Conservation (phyloP, 164 flowering plant genomes). For the Umbilicus rupestris region DNA sequence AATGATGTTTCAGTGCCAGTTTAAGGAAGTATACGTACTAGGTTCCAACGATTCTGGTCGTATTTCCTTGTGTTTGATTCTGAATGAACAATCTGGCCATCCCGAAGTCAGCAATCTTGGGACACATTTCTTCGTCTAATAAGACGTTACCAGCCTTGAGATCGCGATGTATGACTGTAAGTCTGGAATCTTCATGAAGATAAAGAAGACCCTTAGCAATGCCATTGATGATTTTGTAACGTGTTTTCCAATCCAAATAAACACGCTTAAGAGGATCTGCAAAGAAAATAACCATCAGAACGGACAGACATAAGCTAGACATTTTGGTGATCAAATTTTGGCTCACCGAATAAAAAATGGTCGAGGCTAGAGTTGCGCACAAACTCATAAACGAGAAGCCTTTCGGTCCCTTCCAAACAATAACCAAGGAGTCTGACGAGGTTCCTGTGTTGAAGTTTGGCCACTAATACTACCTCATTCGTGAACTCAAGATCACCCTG, state of each 20-base stretch:
- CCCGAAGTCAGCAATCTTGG: slow-evolving; percentile 4
- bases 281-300: not conserved
- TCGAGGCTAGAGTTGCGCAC: slow-evolving; percentile 4
- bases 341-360: not conserved
- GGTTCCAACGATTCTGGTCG: not conserved
- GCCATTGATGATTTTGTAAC: not conserved
- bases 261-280: not conserved
- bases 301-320: not conserved
- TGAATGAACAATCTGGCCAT: not conserved
- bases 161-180: not conserved
- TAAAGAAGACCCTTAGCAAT: slow-evolving; percentile 2
- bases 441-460: slow-evolving; percentile 1
- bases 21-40: not conserved
- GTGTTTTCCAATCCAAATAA: not conserved
- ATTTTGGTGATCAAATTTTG: not conserved
- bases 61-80: slow-evolving; percentile 1
- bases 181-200: slow-evolving; percentile 7
- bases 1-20: no score
- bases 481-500: slow-evolving; percentile 1
- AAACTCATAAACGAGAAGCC: slow-evolving; percentile 4
- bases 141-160: slow-evolving; percentile 5
- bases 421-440: slow-evolving; percentile 7
- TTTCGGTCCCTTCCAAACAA: not conserved
- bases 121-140: slow-evolving; percentile 1
- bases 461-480: not conserved